A percentile compares a stretch with the other conserved stretches of the same genome.
phyloP scores from a whole-genome alignment of 1,284 basidiomycete genomes.

The Ustilago vetiveriae region DNA sequence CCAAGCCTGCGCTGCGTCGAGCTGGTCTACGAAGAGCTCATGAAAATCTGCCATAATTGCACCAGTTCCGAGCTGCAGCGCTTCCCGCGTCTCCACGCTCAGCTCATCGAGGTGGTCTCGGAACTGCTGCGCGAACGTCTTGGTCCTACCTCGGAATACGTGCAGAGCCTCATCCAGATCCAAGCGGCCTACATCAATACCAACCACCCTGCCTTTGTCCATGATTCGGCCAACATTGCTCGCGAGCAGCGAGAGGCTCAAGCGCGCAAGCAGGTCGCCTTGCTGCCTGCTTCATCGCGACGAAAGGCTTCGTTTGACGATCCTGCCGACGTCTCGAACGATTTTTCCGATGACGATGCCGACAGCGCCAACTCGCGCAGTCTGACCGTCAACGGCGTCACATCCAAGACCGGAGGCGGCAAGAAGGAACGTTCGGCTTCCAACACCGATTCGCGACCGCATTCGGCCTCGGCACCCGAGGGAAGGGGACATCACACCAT shows the following conservation, averaged over 20 bases:
- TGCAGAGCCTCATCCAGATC: slow-evolving; percentile 93
- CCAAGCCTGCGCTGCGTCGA: slow-evolving; percentile 96
- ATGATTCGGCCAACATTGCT: slow-evolving; percentile 66
- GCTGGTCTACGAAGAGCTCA: slow-evolving; percentile 97
- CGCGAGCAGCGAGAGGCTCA: slow-evolving; percentile 60
- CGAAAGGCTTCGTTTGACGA: slow-evolving; percentile 57
- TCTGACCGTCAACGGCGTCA: slow-evolving; percentile 28
- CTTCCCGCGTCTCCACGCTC: slow-evolving; percentile 91
- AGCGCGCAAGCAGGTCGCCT: slow-evolving; percentile 49
- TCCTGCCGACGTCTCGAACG: slow-evolving; percentile 38
- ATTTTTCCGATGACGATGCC: slow-evolving; percentile 53
- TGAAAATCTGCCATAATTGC: slow-evolving; percentile 99
- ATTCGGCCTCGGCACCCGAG: slow-evolving; percentile 38
- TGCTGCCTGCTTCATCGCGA: slow-evolving; percentile 67
- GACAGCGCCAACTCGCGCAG: slow-evolving; percentile 37
- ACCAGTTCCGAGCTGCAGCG: slow-evolving; percentile 92
- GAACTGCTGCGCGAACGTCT: slow-evolving; percentile 93
- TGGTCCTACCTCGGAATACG: slow-evolving; percentile 94
- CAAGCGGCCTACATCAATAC: slow-evolving; percentile 99
- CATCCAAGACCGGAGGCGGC: slow-evolving; percentile 36
- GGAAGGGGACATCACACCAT: slow-evolving; percentile 37
- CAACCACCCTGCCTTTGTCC: slow-evolving; percentile 91
- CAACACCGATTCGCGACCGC: slow-evolving; percentile 32
- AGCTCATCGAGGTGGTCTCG: slow-evolving; percentile 95
- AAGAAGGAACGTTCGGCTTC: slow-evolving; percentile 42